Conservation (phyloP, 179 eudicot species). For the Gypsophila paniculata region DNA sequence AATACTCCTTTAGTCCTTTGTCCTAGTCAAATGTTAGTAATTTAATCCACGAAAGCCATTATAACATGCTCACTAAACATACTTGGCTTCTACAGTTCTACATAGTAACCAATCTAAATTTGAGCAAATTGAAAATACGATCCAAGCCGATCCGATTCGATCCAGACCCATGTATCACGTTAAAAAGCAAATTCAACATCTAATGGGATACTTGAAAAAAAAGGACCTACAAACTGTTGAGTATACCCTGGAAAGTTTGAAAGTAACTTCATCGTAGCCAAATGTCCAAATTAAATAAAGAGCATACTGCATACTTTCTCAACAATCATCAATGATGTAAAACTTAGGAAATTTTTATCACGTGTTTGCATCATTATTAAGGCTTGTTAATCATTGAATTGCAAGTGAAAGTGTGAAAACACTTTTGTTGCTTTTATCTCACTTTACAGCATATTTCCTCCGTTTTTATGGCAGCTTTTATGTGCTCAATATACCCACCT, state of each 20-base stretch:
- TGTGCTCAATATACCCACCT: too few relatives aligned
- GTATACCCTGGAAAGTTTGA: constrained; percentile 4
- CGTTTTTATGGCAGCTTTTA: too few relatives aligned
- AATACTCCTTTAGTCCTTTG: too few relatives aligned
- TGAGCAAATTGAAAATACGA: too few relatives aligned
- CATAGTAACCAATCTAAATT: too few relatives aligned
- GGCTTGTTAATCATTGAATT: constrained; percentile 10
- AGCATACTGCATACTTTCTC: not conserved
- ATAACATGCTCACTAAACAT: too few relatives aligned
- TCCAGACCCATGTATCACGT: too few relatives aligned
- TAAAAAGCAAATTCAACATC: not conserved
- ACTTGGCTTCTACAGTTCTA: too few relatives aligned
- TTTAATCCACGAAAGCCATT: too few relatives aligned
- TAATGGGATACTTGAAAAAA: not conserved
- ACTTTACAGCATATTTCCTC: constrained; percentile 24
- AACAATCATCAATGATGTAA: constrained; percentile 18
- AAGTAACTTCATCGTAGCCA: not conserved
- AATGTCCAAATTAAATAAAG: too few relatives aligned
- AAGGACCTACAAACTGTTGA: constrained; percentile 8
- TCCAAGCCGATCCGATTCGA: too few relatives aligned
- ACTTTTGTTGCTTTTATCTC: constrained; percentile 18
- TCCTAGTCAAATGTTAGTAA: too few relatives aligned
- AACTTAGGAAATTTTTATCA: not conserved
- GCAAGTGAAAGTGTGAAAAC: not conserved
- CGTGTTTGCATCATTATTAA: constrained; percentile 19